Percentiles rank a stretch among this genome's conserved stretches.
Conservation (phyloP, 768 basidiomycete genomes). For the Phallus indusiatus region DNA sequence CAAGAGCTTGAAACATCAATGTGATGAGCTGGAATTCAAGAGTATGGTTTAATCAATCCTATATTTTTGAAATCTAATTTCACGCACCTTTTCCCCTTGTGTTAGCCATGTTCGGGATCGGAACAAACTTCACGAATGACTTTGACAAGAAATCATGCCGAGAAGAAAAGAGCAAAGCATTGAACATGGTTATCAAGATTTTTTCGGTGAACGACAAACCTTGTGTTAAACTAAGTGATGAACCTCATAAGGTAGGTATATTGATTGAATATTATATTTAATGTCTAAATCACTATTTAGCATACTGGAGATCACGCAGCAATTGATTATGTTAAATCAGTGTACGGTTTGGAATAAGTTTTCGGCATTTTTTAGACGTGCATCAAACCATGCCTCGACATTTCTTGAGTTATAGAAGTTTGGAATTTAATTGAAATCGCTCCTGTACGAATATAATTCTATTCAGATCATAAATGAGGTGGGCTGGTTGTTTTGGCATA, state of each 20-base stretch:
- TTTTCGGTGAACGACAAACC: slow-evolving; percentile 59
- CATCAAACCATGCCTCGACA: too few species aligned
- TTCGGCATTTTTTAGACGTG: too few species aligned
- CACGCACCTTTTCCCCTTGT: not conserved
- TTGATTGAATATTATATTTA: not conserved
- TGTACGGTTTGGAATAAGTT: not conserved
- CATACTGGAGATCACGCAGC: not conserved
- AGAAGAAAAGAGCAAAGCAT: slow-evolving; percentile 58
- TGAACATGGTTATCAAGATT: slow-evolving; percentile 96
- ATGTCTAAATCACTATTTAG: not conserved
- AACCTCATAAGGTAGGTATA: slow-evolving; percentile 59
- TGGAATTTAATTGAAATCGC: too few species aligned
- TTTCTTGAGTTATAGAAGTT: too few species aligned
- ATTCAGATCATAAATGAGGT: too few species aligned
- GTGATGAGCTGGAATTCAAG: slow-evolving; percentile 61
- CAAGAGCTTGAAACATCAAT: slow-evolving; percentile 58
- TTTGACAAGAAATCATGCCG: slow-evolving; percentile 42
- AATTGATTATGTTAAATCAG: not conserved
- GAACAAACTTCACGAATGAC: slow-evolving; percentile 88
- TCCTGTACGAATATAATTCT: too few species aligned
- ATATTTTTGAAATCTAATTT: not conserved
- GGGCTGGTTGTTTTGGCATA: too few species aligned
- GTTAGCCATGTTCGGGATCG: slow-evolving; percentile 84
- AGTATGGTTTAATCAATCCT: slow-evolving; percentile 28
- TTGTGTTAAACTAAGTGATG: slow-evolving; percentile 93